Evolutionary conservation across 2,329 filamentous ascomycete genomes (phyloP).

Genomic region (Cercospora nicotianae): DNA sequence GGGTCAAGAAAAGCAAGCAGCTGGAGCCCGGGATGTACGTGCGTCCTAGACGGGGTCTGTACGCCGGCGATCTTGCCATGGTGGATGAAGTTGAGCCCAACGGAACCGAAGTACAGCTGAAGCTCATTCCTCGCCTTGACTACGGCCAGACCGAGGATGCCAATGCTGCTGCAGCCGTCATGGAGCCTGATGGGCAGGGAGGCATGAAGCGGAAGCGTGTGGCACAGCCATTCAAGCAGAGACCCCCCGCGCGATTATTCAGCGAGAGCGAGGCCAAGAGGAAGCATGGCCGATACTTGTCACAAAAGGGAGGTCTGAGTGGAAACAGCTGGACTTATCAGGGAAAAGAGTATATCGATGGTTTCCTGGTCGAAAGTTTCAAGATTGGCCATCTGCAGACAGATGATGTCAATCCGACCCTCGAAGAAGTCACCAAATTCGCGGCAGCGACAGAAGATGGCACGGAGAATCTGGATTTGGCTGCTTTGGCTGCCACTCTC

Average conservation of each 20-base stretch:
- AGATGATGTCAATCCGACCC: constrained; percentile 85
- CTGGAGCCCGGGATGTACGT: constrained; percentile 90
- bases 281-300: constrained; percentile 67
- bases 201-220: constrained; percentile 74
- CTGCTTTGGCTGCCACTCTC: constrained; percentile 83
- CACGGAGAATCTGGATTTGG: constrained; percentile 88
- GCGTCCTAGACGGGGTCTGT: constrained; percentile 71
- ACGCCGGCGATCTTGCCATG: constrained; percentile 86
- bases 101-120: constrained; percentile 81
- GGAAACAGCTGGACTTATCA: constrained; percentile 79
- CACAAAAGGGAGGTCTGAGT: constrained; percentile 48
- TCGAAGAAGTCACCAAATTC: constrained; percentile 96
- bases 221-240: constrained; percentile 51
- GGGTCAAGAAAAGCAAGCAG: constrained; percentile 80
- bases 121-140: constrained; percentile 85
- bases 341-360: constrained; percentile 86
- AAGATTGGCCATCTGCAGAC: constrained; percentile 83
- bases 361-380: constrained; percentile 90
- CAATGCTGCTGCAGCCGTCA: constrained; percentile 45
- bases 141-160: constrained; percentile 85
- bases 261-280: constrained; percentile 92
- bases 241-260: constrained; percentile 86
- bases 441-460: constrained; percentile 86
- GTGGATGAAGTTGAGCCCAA: constrained; percentile 92
- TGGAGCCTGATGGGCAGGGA: constrained; percentile 35